Percentiles rank a stretch among this genome's conserved stretches.
Evolutionary conservation across 768 basidiomycete species (phyloP).

Genomic region (Boletus tomentosulus): DNA sequence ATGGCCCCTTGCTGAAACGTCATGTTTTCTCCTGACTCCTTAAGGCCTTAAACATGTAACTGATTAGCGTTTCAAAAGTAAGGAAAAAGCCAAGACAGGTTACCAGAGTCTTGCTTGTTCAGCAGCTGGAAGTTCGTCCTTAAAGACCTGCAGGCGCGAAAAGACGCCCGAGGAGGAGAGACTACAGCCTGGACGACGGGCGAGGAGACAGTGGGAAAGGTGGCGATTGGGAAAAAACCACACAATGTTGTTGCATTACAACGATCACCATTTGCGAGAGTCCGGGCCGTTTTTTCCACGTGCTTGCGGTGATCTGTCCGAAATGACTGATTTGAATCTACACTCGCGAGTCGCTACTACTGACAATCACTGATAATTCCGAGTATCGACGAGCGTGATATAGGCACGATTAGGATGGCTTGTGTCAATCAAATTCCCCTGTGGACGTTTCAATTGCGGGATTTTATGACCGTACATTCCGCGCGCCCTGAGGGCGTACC

Average conservation of each 20-base stretch:
- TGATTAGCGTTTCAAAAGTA: neutral
- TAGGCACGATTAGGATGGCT: neutral
- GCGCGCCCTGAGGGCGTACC: neutral
- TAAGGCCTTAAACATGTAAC: neutral
- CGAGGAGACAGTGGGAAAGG: neutral
- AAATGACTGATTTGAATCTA: neutral
- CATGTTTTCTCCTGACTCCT: conserved; percentile 8
- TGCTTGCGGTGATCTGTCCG: conserved; percentile 1
- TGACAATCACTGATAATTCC: neutral
- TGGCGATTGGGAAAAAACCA: neutral
- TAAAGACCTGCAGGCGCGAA: neutral
- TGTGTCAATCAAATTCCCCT: neutral
- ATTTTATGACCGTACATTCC: neutral
- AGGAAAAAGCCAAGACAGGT: neutral
- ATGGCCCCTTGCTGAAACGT: conserved; percentile 5
- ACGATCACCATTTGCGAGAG: conserved; percentile 5
- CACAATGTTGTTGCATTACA: conserved; percentile 1
- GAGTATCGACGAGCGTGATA: neutral
- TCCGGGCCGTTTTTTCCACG: conserved; percentile 8
- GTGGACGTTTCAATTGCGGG: too few relatives aligned
- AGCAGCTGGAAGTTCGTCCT: neutral
- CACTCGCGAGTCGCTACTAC: neutral
- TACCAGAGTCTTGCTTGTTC: neutral
- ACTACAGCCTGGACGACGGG: neutral
- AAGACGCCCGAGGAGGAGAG: neutral